These are phyloP conservation scores for Capronia epimyces DNA, from an alignment of 2,329 filamentous ascomycete genomes.

Conservation along the genomic window DNA sequence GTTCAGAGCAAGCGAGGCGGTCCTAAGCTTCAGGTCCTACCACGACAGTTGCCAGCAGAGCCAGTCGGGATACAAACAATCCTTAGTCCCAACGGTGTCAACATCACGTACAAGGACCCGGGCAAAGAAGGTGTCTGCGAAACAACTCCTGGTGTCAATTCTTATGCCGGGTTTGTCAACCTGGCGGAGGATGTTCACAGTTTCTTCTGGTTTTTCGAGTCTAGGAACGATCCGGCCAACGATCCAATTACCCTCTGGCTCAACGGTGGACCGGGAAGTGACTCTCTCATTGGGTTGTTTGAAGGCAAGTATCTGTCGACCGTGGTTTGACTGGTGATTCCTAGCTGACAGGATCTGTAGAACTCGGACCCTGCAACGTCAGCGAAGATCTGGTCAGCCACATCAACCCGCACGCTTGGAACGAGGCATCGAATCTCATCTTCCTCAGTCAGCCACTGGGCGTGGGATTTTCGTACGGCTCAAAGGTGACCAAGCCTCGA, in stretches of 20 bases:
- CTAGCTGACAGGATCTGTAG: constrained; percentile 29
- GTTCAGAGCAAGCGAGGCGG: constrained; percentile 20
- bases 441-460: constrained; percentile 59
- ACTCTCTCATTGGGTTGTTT: constrained; percentile 41
- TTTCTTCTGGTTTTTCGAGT: constrained; percentile 54
- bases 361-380: constrained; percentile 42
- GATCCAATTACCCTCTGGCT: constrained; percentile 41
- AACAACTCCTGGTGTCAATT: constrained; percentile 52
- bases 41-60: constrained; percentile 36
- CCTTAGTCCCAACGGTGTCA: constrained; percentile 41
- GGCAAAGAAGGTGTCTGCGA: constrained; percentile 50
- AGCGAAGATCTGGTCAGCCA: constrained; percentile 42
- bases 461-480: constrained; percentile 50
- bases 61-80: constrained; percentile 38
- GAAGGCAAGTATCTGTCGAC: constrained; percentile 31
- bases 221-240: constrained; percentile 46
- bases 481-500: constrained; percentile 28
- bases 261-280: constrained; percentile 41
- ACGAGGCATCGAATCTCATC: constrained; percentile 54
- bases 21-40: constrained; percentile 22
- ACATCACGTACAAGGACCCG: constrained; percentile 55
- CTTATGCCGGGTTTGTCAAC: constrained; percentile 53
- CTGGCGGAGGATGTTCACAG: constrained; percentile 49
- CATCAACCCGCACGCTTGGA: constrained; percentile 57
- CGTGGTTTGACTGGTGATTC: background rate